phyloP scores from a whole-genome alignment of 2,329 filamentous ascomycete genomes.

The Penicillium sp. region DNA sequence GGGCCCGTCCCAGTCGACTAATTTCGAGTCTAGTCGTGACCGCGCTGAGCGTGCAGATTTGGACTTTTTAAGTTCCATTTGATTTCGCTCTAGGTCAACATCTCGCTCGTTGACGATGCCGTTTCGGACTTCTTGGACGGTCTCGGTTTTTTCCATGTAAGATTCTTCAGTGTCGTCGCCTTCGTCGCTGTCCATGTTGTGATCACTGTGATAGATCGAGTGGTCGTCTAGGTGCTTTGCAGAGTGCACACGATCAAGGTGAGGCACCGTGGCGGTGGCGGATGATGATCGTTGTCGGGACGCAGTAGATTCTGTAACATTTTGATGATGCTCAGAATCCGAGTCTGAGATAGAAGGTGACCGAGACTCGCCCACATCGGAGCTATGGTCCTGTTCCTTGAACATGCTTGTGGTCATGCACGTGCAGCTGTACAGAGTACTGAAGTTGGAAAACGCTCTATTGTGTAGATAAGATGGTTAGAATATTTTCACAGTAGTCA shows the following conservation, averaged over 20 bases:
- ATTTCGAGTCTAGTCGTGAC: conserved; percentile 22
- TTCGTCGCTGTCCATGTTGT: conserved; percentile 9
- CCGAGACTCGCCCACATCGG: neutral
- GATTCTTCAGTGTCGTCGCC: conserved; percentile 4
- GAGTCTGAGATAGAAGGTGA: conserved; percentile 3
- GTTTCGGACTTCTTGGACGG: conserved; percentile 22
- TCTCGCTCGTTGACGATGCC: conserved; percentile 29
- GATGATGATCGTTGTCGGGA: conserved; percentile 3
- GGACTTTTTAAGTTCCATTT: conserved; percentile 23
- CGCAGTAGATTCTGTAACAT: neutral
- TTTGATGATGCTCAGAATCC: conserved; percentile 1
- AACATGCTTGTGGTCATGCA: conserved; percentile 1
- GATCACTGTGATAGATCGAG: conserved; percentile 29
- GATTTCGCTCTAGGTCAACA: conserved; percentile 25
- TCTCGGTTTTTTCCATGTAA: conserved; percentile 8
- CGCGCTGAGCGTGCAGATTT: conserved; percentile 21
- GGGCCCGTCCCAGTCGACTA: conserved; percentile 51
- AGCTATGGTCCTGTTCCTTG: neutral
- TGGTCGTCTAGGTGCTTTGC: conserved; percentile 35
- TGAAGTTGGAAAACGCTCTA: too few species aligned
- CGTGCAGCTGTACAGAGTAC: neutral
- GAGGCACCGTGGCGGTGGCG: neutral
- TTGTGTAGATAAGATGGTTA: neutral
- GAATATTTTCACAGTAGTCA: neutral
- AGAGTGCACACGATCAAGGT: conserved; percentile 29